Base-by-base conservation (phyloP, 306 rosid genomes). In the Rosa multiflora region DNA sequence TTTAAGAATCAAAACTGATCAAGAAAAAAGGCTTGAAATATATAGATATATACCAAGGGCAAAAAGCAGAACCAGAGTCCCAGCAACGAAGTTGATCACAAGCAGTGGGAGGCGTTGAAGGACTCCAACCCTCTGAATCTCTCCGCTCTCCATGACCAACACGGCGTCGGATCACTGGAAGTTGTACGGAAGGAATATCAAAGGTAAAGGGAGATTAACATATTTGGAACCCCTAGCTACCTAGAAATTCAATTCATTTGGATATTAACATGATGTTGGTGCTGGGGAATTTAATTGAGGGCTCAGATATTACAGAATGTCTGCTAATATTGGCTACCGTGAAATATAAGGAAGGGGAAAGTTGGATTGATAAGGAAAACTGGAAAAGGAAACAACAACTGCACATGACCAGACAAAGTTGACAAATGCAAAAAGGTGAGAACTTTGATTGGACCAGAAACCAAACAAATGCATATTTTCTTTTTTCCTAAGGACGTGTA, bases 31-130 rank as follows among this genome's bases (percentile, higher is more conserved):
- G 66, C 8, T 62, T 12, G 39, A 62, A 10, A 9, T 42, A 42
- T 18, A 47, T 80, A 80, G 4, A 9, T 43, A 42, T 18, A 47
- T 80, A 80, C 83, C 83, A 20, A 32, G 44, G 56, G 79, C 83
- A 74, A 74, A 74, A 63, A 80, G 70, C 43, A 80, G 43, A 67
- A 80, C 74, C 79, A 80, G 70, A 67, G 79, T 53, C 43, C 79
- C 78, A 80, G 79, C 66, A 42, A 74, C 18, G 42, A 75, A 70
- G 51, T 76, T 74, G 32, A 67, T 43, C 44, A 80, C 15, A 21
- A 80, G 79, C 70, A 61, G 75, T 5, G 79, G 79, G n/a, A 80
- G 47, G 13, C 79, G 79, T 46, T 80, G 74, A 55, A 74, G 47
- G 73, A 74, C 43, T 46, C 79, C 75, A 26, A 26, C 72, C 21